A percentile compares a stretch with the other conserved stretches of the same genome.
Conservation (phyloP, 805 yeast species). For the Kluyveromyces aestuarii region DNA sequence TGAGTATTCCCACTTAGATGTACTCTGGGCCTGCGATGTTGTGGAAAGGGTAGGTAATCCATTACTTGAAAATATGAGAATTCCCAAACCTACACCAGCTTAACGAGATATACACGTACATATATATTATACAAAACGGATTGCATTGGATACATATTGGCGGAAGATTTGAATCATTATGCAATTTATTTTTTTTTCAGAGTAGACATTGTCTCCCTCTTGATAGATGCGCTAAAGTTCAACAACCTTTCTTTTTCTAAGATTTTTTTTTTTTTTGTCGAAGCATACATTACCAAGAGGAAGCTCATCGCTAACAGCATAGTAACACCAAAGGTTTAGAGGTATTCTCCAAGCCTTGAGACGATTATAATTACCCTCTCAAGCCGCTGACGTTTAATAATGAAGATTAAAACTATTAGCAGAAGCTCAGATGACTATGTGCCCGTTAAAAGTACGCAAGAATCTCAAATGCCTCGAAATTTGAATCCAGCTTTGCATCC, state of each 20-base stretch:
- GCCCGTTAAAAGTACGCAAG: slow-evolving; percentile 86
- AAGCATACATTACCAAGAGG: not conserved
- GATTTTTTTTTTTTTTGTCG: not conserved
- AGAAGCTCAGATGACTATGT: slow-evolving; percentile 88
- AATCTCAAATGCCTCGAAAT: slow-evolving; percentile 78
- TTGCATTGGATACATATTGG: not conserved
- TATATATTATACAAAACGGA: not conserved
- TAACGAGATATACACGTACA: not conserved
- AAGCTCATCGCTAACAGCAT: not conserved
- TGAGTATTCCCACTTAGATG: slow-evolving; percentile 80
- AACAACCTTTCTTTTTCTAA: too few species aligned
- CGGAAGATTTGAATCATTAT: too few species aligned
- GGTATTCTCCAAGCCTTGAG: not conserved
- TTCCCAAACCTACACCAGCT: slow-evolving; percentile 3
- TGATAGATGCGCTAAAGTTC: too few species aligned
- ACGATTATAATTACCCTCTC: not conserved
- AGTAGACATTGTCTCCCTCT: too few species aligned
- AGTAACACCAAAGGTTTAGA: not conserved
- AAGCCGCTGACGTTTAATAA: slow-evolving; percentile 1
- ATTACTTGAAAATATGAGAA: slow-evolving; percentile 29
- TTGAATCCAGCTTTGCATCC: slow-evolving; percentile 93
- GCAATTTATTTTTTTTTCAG: not conserved
- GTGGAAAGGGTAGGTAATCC: slow-evolving; percentile 53
- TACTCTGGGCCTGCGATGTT: slow-evolving; percentile 83
- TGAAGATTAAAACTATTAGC: slow-evolving; percentile 82